Base-by-base conservation (phyloP, 495 filamentous ascomycete species). In the Aspergillus mulundensis region DNA sequence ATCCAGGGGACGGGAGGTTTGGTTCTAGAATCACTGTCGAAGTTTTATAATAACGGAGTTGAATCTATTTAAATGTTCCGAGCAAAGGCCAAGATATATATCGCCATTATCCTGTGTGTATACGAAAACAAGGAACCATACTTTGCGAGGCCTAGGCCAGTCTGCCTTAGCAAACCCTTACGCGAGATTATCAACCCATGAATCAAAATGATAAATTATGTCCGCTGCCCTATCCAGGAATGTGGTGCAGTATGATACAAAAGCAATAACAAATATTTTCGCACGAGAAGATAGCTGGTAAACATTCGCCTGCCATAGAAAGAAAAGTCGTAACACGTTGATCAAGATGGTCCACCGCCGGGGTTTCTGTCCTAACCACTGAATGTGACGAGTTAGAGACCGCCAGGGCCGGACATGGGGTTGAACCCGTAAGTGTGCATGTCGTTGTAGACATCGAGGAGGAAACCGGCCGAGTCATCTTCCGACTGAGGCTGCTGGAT, bases 371-470 rank as follows among this genome's bases (percentile, higher is more conserved):
- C 25, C 50, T 25, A 36, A 50, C 25, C 18, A 36, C 38, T 7
- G 11, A 28, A 39, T 6, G 16, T 53, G 50, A 57, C 11, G 46
- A 28, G 50, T 50, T 41, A 57, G 47, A 57, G 34, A 43, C 54
- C 54, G 14, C 47, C 36, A 42, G 54, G 54, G 38, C 47, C 36
- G 20, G 54, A 46, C 24, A 43, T 50, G 12, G 25, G 54, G 38
- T 50, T 50, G 12, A 57, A 36, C 28, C 54, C 54, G 39, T 57
- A 57, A 2, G 46, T 44, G 39, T 50, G 38, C 54, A 57, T 57
- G 16, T 57, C 54, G 20, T 57, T 57, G 30, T 57, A 57, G 36
- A 57, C 47, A 50, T 57, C 54, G 19, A 57, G 46, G 14, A 57
- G 46, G 28, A 57, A 57, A 5, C 38, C 25, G 44, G 54, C 54